phyloP scores from a whole-genome alignment of 306 rosid species.

The Mimosa pudica region DNA sequence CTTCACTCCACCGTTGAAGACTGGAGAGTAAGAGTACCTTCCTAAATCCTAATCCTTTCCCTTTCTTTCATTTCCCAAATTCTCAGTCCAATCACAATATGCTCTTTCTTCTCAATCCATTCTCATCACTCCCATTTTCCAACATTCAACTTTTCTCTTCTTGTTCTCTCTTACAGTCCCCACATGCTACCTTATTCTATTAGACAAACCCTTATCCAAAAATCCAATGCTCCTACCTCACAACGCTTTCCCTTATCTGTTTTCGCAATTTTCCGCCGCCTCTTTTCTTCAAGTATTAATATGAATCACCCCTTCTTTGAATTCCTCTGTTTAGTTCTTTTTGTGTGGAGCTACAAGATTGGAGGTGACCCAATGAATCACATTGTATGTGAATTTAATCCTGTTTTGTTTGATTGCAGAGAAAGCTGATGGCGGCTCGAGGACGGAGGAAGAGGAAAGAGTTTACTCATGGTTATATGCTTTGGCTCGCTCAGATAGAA shows the following conservation, averaged over 20 bases:
- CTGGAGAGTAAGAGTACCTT: not conserved
- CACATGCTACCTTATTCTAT: slow-evolving; percentile 46
- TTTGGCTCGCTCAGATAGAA: slow-evolving; percentile 65
- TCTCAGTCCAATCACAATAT: slow-evolving; percentile 53
- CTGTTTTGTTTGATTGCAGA: slow-evolving; percentile 47
- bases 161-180: slow-evolving; percentile 33
- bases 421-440: slow-evolving; percentile 63
- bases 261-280: slow-evolving; percentile 38
- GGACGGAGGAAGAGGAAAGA: slow-evolving; percentile 73
- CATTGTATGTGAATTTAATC: not conserved
- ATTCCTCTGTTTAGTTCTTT: slow-evolving; percentile 1
- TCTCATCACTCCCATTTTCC: not conserved
- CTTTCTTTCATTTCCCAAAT: slow-evolving; percentile 12
- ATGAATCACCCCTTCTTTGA: not conserved
- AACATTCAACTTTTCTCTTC: not conserved
- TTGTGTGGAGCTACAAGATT: not conserved
- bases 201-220: slow-evolving; percentile 48
- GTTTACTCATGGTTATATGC: slow-evolving; percentile 75
- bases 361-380: not conserved
- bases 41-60: too few relatives aligned
- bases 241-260: slow-evolving; percentile 24
- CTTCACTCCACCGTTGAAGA: not conserved
- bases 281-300: slow-evolving; percentile 45
- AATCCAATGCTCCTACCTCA: slow-evolving; percentile 31
- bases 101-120: not conserved